These are phyloP conservation scores for Globisporangium parvum DNA, from an alignment of 352 stramenopile genomes.

Conservation along the genomic window DNA sequence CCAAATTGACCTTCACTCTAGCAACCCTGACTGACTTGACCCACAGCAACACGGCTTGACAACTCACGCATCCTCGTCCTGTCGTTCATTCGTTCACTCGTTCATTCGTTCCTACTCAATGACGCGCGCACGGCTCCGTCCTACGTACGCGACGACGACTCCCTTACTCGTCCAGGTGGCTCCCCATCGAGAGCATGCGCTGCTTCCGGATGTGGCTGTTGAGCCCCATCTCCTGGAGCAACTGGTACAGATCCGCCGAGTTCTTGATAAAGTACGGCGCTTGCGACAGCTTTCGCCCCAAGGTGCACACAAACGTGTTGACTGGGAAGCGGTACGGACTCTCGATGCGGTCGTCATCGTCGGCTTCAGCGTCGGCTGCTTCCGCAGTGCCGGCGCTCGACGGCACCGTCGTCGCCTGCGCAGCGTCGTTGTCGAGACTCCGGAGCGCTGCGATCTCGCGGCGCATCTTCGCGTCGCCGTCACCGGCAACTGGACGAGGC, in stretches of 20 bases:
- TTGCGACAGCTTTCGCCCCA: conserved; percentile 76
- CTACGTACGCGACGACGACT: neutral
- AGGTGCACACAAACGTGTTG: conserved; percentile 82
- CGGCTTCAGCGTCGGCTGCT: conserved; percentile 23
- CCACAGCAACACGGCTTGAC: no score
- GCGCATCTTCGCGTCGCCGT: conserved; percentile 15
- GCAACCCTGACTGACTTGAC: no score
- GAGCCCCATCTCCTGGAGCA: conserved; percentile 81
- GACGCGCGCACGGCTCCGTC: neutral
- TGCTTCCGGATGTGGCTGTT: conserved; percentile 75
- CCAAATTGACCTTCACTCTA: no score
- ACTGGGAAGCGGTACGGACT: conserved; percentile 64
- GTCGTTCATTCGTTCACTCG: neutral
- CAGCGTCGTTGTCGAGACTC: conserved; percentile 19
- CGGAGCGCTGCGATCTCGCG: conserved; percentile 14
- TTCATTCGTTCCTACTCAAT: neutral
- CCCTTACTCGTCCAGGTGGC: conserved; percentile 15
- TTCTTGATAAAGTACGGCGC: conserved; percentile 87
- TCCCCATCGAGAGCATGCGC: conserved; percentile 54
- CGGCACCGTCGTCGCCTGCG: conserved; percentile 9
- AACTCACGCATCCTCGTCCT: no score
- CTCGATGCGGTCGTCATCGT: conserved; percentile 20
- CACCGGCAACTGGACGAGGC: conserved; percentile 7
- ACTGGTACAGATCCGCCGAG: conserved; percentile 75
- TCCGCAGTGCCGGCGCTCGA: no score